phyloP scores from a whole-genome alignment of 2,329 filamentous ascomycete species.

The Alternaria gaisen region DNA sequence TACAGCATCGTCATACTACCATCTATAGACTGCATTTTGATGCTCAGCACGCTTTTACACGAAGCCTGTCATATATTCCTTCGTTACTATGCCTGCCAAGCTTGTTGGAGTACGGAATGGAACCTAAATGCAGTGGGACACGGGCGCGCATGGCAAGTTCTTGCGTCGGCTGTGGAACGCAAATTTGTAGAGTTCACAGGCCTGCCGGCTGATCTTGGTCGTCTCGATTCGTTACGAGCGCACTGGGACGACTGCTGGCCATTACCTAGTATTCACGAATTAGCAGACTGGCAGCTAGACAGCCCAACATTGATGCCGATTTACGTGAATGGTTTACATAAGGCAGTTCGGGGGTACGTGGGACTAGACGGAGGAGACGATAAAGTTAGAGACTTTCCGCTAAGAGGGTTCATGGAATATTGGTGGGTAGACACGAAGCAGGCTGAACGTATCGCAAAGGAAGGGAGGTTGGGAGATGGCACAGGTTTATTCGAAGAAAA shows the following conservation, averaged over 20 bases:
- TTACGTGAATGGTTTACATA: neutral
- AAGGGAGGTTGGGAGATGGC: neutral
- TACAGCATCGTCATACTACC: neutral
- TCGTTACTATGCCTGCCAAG: neutral
- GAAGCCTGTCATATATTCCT: neutral
- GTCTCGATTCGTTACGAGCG: neutral
- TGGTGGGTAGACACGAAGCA: neutral
- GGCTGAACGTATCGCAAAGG: neutral
- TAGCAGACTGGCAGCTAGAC: neutral
- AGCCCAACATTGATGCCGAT: neutral
- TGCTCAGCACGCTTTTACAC: neutral
- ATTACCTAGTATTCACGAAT: neutral
- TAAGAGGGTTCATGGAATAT: neutral
- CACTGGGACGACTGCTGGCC: neutral
- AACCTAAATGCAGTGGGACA: neutral
- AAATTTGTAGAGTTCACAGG: neutral
- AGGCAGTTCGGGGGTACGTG: neutral
- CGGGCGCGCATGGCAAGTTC: neutral
- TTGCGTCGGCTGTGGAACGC: neutral
- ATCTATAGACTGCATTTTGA: neutral
- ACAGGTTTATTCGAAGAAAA: neutral
- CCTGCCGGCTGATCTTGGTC: neutral
- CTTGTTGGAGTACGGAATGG: neutral
- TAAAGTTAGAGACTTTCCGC: neutral
- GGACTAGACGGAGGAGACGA: neutral